A percentile compares a stretch with the other conserved stretches of the same genome.
Conservation (phyloP, 1,284 basidiomycete genomes). For the Papiliotrema laurentii region DNA sequence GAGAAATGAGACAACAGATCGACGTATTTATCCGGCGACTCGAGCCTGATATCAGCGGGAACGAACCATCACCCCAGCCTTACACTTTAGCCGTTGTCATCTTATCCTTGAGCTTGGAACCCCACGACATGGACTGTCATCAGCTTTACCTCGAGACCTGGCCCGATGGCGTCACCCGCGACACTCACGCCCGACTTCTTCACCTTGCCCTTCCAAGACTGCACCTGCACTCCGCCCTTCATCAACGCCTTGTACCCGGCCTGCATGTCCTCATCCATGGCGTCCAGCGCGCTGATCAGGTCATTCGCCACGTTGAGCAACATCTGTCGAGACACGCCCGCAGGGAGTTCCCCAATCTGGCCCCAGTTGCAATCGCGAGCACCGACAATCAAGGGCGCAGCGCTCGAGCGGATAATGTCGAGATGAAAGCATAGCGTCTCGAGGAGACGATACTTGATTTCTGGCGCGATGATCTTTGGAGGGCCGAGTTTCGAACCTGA, state of each 20-base stretch:
- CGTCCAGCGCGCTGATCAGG: slow-evolving; percentile 50
- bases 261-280: slow-evolving; percentile 78
- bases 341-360: slow-evolving; percentile 50
- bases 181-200: slow-evolving; percentile 68
- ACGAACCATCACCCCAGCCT: slow-evolving; percentile 35
- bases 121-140: slow-evolving; percentile 55
- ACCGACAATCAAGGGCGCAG: slow-evolving; percentile 52
- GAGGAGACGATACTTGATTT: slow-evolving; percentile 31
- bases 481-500: slow-evolving; percentile 12
- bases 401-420: slow-evolving; percentile 35
- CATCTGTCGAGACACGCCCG: slow-evolving; percentile 51
- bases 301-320: slow-evolving; percentile 64
- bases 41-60: slow-evolving; percentile 56
- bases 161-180: background rate
- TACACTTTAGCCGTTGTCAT: slow-evolving; percentile 87
- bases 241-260: slow-evolving; percentile 83
- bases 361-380: slow-evolving; percentile 59
- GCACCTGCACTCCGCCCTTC: slow-evolving; percentile 69
- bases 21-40: slow-evolving; percentile 82
- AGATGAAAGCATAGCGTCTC: slow-evolving; percentile 26
- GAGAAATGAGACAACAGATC: slow-evolving; percentile 73
- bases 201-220: slow-evolving; percentile 61
- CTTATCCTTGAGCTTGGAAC: slow-evolving; percentile 79
- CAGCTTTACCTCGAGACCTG: background rate
- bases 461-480: slow-evolving; percentile 28